These are phyloP conservation scores for Lepiota brunneoincarnata DNA, from an alignment of 768 basidiomycete genomes.

Conservation along the genomic window DNA sequence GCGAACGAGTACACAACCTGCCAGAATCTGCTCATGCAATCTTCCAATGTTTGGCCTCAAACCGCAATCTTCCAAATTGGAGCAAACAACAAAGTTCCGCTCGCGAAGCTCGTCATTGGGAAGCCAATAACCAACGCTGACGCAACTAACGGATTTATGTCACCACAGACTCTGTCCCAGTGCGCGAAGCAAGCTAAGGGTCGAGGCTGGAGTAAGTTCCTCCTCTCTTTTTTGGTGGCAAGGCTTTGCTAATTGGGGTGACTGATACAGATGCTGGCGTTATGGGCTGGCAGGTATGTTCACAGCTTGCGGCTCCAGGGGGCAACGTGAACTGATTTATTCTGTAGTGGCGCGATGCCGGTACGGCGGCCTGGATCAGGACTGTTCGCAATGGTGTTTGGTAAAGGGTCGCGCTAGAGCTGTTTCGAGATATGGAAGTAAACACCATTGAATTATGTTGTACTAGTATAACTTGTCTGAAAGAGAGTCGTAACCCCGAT, in stretches of 20 bases:
- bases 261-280: slow-evolving; percentile 28
- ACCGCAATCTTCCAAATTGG: slow-evolving; percentile 60
- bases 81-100: slow-evolving; percentile 49
- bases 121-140: slow-evolving; percentile 58
- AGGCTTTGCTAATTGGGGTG: neutral
- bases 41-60: slow-evolving; percentile 59
- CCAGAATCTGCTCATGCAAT: slow-evolving; percentile 50
- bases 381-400: slow-evolving; percentile 33
- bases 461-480: too few relatives aligned
- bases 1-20: slow-evolving; percentile 63
- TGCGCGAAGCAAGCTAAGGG: slow-evolving; percentile 60
- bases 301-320: neutral
- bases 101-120: slow-evolving; percentile 72
- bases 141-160: slow-evolving; percentile 63
- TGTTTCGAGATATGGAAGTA: neutral
- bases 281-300: slow-evolving; percentile 37
- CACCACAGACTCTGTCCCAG: slow-evolving; percentile 48
- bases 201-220: slow-evolving; percentile 62
- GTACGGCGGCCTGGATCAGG: slow-evolving; percentile 39
- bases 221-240: neutral
- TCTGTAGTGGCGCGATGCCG: slow-evolving; percentile 36
- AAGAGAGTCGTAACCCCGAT: too few relatives aligned
- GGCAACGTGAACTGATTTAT: slow-evolving; percentile 12
- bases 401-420: slow-evolving; percentile 20
- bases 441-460: too few relatives aligned